phyloP scores from a whole-genome alignment of 768 basidiomycete species.

The Psilocybe azurescens region DNA sequence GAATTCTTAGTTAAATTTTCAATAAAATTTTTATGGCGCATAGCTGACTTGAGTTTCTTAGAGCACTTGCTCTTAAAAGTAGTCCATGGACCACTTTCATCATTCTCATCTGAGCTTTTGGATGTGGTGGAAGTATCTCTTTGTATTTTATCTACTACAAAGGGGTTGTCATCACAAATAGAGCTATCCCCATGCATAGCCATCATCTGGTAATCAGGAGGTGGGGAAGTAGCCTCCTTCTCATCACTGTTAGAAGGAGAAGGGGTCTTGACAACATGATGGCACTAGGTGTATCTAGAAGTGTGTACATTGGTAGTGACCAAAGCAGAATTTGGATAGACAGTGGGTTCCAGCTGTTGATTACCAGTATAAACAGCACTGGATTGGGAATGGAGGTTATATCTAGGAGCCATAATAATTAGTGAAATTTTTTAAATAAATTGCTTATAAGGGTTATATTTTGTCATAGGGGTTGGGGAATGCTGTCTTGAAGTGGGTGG shows the following conservation, averaged over 20 bases:
- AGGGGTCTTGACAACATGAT: slow-evolving; percentile 9
- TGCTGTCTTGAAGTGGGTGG: background rate
- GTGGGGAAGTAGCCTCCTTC: background rate
- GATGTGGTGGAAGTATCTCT: too few relatives aligned
- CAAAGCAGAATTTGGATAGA: background rate
- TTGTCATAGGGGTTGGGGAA: too few relatives aligned
- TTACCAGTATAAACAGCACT: too few relatives aligned
- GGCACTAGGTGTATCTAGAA: slow-evolving; percentile 7
- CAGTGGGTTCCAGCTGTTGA: background rate
- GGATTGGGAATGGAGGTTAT: background rate
- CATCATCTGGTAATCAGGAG: background rate
- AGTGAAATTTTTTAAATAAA: background rate
- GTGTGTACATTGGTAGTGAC: background rate
- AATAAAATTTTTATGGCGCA: too few relatives aligned
- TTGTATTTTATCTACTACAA: too few relatives aligned
- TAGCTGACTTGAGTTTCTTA: too few relatives aligned
- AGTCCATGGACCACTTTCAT: too few relatives aligned
- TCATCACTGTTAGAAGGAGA: background rate
- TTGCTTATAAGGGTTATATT: background rate
- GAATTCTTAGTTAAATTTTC: too few relatives aligned
- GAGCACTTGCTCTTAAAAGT: too few relatives aligned
- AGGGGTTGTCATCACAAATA: background rate
- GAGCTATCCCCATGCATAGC: background rate
- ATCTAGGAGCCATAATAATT: slow-evolving; percentile 2
- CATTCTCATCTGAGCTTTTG: too few relatives aligned